Conservation (phyloP, 768 basidiomycete species). For the Tricholoma sp. region DNA sequence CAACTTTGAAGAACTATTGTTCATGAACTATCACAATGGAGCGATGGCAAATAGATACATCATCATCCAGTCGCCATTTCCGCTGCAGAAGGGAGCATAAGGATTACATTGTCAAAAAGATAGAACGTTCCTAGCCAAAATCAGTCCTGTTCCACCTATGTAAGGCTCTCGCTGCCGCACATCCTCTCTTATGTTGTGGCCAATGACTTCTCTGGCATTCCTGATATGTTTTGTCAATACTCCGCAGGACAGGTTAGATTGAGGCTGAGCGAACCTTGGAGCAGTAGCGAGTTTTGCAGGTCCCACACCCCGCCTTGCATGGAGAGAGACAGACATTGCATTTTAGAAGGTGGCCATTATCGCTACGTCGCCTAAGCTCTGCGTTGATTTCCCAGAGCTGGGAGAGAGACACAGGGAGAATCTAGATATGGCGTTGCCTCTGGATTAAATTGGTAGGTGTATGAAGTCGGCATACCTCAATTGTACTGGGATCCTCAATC, state of each 20-base stretch:
- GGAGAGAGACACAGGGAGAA: background rate
- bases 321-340: background rate
- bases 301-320: background rate
- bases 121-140: slow-evolving; percentile 9
- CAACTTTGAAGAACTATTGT: no score
- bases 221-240: background rate
- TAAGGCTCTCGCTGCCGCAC: slow-evolving; percentile 9
- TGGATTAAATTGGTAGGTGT: no score
- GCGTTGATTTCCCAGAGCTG: slow-evolving; percentile 8
- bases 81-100: no score
- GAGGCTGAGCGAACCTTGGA: background rate
- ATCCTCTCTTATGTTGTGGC: slow-evolving; percentile 13
- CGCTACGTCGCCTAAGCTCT: slow-evolving; percentile 8
- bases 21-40: no score
- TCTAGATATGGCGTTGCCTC: background rate
- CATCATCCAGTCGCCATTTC: no score
- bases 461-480: slow-evolving; percentile 1
- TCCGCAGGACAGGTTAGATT: background rate
- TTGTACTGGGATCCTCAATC: slow-evolving; percentile 16
- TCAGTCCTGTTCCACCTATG: slow-evolving; percentile 20
- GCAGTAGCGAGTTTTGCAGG: background rate
- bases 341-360: background rate
- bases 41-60: no score
- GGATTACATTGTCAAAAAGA: no score
- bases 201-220: slow-evolving; percentile 17